A percentile compares a stretch with the other conserved stretches of the same genome.
phyloP scores from a whole-genome alignment of 2,329 filamentous ascomycete genomes.

The Xylariaceae sp. region DNA sequence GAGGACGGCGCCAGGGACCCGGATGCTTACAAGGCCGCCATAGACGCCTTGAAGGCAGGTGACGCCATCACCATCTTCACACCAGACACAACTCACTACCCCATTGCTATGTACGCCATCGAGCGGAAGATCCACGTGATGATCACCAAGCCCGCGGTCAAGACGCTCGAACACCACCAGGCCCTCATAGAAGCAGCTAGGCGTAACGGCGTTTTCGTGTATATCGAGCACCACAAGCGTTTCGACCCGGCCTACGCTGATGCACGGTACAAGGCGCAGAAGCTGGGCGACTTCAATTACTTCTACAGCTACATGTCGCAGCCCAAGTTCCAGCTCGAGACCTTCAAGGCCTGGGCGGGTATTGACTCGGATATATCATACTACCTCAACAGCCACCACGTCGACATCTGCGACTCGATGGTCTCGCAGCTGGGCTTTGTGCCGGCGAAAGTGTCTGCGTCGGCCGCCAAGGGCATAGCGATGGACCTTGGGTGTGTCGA shows the following conservation, averaged over 20 bases:
- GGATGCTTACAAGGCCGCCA: conserved; percentile 81
- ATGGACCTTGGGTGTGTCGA: conserved; percentile 70
- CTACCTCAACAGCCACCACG: conserved; percentile 92
- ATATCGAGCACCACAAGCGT: conserved; percentile 94
- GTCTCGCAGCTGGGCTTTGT: conserved; percentile 65
- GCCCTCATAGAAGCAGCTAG: conserved; percentile 65
- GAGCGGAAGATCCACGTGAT: conserved; percentile 83
- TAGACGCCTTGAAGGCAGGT: conserved; percentile 73
- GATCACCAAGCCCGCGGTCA: conserved; percentile 90
- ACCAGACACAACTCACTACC: conserved; percentile 85
- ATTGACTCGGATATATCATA: conserved; percentile 91
- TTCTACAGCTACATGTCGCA: conserved; percentile 97
- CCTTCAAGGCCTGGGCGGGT: conserved; percentile 91
- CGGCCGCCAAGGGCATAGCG: conserved; percentile 72
- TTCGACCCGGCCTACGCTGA: conserved; percentile 91
- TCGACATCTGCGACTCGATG: conserved; percentile 92
- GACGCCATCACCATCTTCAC: conserved; percentile 96
- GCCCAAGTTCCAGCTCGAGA: conserved; percentile 85
- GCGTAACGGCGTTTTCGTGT: conserved; percentile 78
- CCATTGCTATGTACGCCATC: conserved; percentile 88
- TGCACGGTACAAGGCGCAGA: conserved; percentile 68
- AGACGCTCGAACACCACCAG: conserved; percentile 74
- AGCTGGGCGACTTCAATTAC: conserved; percentile 92
- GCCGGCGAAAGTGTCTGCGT: conserved; percentile 73
- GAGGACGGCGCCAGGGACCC: conserved; percentile 67